Base-by-base conservation (phyloP, 768 basidiomycete genomes). In the Boletus rubroflammeus region DNA sequence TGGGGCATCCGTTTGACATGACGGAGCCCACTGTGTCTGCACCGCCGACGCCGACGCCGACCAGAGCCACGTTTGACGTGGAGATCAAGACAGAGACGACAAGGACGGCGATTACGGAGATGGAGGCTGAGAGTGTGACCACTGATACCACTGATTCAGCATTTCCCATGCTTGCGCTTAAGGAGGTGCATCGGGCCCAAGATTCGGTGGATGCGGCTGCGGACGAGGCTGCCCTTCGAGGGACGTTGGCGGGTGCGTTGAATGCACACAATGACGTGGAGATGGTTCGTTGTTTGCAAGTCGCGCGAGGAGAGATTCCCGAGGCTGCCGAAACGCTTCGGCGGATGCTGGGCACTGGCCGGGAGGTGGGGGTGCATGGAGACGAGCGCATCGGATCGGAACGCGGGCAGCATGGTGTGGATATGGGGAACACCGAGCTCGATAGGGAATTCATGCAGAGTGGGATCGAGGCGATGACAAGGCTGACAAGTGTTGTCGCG, bases 381-480 rank as follows among this genome's bases (percentile, higher is more conserved):
- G 17, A 47, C 5, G 10, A 38, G 6, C 13, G 4, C 11, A 3
- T 3, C 17, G 15, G 32, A 2, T 17, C 21, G 23, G 50, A 53
- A 34, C 15, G 9, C 2, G 23, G 21, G 13, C 15, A 23, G 15
- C 21, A n/a, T 5, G 29, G 14, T 2, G 9, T 28, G 8, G 35
- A 47, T 14, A n/a, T 6, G 17, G 38, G 26, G 6, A 36, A 50
- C 15, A 46, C 50, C 3, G 62, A 64, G 17, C 51, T 66, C 21
- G 83, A 88, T 58, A 76, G 77, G 34, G 83, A 86, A 67, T 88
- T 89, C 65, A 77, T 88, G 50, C 86, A 89, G 65, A 80, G 76
- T 32, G 83, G 86, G 6, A 84, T 90, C 50, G 88, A 89, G 50
- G 84, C 86, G 5, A 73, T 90, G 59, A 72, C 82, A 51, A 73